Base-by-base conservation (phyloP, 129 eudicot genomes). In the Apium graveolens region DNA sequence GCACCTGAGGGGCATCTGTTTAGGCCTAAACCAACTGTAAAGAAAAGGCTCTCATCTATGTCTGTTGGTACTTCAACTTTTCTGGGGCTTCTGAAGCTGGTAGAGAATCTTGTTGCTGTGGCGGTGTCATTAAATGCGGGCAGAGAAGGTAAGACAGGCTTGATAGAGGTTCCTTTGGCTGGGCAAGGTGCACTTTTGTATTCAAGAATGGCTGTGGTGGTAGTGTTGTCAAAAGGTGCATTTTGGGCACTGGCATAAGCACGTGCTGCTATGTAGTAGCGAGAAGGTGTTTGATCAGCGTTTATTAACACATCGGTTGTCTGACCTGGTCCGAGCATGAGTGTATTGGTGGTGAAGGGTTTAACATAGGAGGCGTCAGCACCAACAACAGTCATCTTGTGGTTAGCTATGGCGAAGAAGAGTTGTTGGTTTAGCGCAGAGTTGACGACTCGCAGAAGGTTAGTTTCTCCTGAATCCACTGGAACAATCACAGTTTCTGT, bases 321-420 rank as follows among this genome's bases (percentile, higher is more conserved):
- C 39, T 86, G 90, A 66, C 90, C 90, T 26, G 90, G 90, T 10
- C 90, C 90, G 24, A 86, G 53, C 90, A 86, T 86, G 68, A 86
- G 42, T 34, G 81, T 78, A 4, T 43, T 57, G 66, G 85, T 86
- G 12, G 83, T 79, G 62, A 86, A 86, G 29, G 90, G 90, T 70
- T 86, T 86, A 41, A 21, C 65, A 48, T 86, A 86, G n/a, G 83
- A 42, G 7, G 90, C 90, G 35, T 86, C 90, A 3, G 87, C 87
- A 44, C 81, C 87, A 14, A 86, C 90, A 27, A 86, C 90, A 12
- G 85, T 86, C 37, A 86, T 73, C 45, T 72, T 71, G 87, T 86
- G 90, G 76, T 81, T 81, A 42, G 85, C 90, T 0, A 86, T 66
- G 2, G 85, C n/a, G 68, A 86, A 86, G 87, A 86, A 86, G 60